phyloP scores from a whole-genome alignment of 148 eudicot species.

The Heliamphora exappendiculata region DNA sequence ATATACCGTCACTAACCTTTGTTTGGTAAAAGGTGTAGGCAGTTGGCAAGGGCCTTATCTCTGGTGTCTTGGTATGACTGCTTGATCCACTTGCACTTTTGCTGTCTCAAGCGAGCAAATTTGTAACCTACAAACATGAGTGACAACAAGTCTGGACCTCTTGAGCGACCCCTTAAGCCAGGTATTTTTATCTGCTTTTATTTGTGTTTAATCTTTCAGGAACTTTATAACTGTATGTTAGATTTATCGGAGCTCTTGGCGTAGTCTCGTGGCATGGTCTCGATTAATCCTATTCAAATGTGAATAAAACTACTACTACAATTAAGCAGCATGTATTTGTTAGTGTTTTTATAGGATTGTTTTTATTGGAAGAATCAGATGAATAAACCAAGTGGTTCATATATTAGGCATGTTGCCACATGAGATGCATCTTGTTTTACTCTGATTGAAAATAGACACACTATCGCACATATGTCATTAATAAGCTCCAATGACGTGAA shows the following conservation, averaged over 20 bases:
- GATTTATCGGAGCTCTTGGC: not conserved
- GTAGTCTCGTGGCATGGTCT: not conserved
- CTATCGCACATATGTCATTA: not conserved
- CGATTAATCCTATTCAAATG: not conserved
- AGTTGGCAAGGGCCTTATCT: slow-evolving; percentile 10
- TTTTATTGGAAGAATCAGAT: not conserved
- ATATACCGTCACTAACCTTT: not conserved
- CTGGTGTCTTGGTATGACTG: slow-evolving; percentile 16
- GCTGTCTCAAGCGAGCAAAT: slow-evolving; percentile 22
- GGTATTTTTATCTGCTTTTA: slow-evolving; percentile 20
- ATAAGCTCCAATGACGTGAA: not conserved
- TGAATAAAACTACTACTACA: not conserved
- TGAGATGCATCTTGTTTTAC: not conserved
- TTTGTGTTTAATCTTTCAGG: not conserved
- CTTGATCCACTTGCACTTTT: slow-evolving; percentile 21
- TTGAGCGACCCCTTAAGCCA: slow-evolving; percentile 43
- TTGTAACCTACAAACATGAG: slow-evolving; percentile 38
- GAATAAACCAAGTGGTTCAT: not conserved
- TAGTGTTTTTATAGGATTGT: not conserved
- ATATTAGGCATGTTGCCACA: not conserved
- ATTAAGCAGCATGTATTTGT: not conserved
- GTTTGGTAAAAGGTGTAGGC: slow-evolving; percentile 20
- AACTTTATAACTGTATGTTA: not conserved
- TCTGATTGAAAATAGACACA: not conserved
- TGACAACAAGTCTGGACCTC: slow-evolving; percentile 51